Evolutionary conservation across 768 basidiomycete species (phyloP).

Genomic region (Boletus rubropictus): DNA sequence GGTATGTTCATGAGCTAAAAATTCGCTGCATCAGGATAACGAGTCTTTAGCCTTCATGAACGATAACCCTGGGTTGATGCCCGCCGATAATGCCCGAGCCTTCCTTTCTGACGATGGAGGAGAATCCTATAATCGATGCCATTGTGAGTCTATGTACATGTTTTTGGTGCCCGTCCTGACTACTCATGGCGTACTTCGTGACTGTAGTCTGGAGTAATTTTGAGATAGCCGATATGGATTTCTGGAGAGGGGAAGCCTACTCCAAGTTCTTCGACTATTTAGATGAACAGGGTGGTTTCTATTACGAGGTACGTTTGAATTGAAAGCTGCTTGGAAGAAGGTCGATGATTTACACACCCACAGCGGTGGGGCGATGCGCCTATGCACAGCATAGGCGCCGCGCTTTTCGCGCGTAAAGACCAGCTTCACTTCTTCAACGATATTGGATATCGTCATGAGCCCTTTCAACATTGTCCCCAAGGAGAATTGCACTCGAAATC

Average conservation of each 20-base stretch:
- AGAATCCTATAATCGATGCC: slow-evolving; percentile 69
- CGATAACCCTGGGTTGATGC: slow-evolving; percentile 55
- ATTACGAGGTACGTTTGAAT: slow-evolving; percentile 64
- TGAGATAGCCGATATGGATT: slow-evolving; percentile 83
- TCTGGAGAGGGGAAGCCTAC: slow-evolving; percentile 85
- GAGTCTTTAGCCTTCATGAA: slow-evolving; percentile 55
- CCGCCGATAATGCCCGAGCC: slow-evolving; percentile 59
- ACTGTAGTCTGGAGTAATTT: slow-evolving; percentile 65
- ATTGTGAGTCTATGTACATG: slow-evolving; percentile 45
- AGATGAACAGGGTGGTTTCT: slow-evolving; percentile 81
- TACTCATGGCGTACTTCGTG: slow-evolving; percentile 14
- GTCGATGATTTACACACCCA: not conserved
- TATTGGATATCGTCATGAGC: slow-evolving; percentile 79
- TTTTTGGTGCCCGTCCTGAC: not conserved
- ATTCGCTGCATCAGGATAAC: not conserved
- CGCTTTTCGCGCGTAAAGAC: slow-evolving; percentile 66
- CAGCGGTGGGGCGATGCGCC: slow-evolving; percentile 85
- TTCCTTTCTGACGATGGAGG: slow-evolving; percentile 72
- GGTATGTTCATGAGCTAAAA: slow-evolving; percentile 33
- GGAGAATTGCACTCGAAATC: slow-evolving; percentile 52
- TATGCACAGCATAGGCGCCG: slow-evolving; percentile 78
- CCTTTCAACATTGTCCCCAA: slow-evolving; percentile 70
- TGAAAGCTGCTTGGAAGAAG: not conserved
- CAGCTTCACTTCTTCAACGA: slow-evolving; percentile 81
- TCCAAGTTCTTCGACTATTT: slow-evolving; percentile 77